Conservation (phyloP, 75 land plant genomes). For the Gnetum montanum region DNA sequence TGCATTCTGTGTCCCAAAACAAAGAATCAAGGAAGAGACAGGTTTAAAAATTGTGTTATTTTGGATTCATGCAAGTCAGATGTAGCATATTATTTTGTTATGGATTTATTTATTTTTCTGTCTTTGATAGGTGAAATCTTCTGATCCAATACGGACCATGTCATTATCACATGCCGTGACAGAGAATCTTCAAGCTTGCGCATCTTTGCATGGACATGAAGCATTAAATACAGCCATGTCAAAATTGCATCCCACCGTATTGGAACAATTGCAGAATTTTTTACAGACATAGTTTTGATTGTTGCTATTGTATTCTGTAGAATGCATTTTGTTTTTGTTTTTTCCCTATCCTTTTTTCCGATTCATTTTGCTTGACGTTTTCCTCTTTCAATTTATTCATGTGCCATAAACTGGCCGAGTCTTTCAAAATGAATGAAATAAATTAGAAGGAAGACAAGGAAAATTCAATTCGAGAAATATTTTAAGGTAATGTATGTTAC, state of each 20-base stretch:
- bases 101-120: not conserved
- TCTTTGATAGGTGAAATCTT: conserved; percentile 34
- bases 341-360: too few relatives aligned
- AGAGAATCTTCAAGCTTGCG: conserved; percentile 86
- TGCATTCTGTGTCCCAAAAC: conserved; percentile 21
- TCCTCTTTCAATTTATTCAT: too few relatives aligned
- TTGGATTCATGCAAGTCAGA: not conserved
- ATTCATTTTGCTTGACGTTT: too few relatives aligned
- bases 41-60: too few relatives aligned
- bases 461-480: too few relatives aligned
- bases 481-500: too few relatives aligned
- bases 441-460: too few relatives aligned
- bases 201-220: conserved; percentile 74
- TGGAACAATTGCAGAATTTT: conserved; percentile 72
- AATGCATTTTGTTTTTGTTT: too few relatives aligned
- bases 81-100: conserved; percentile 12
- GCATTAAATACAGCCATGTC: conserved; percentile 75
- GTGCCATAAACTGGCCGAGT: too few relatives aligned
- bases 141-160: conserved; percentile 84
- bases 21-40: conserved; percentile 75
- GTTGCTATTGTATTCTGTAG: too few relatives aligned
- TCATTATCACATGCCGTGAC: conserved; percentile 62
- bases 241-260: conserved; percentile 66
- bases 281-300: conserved; percentile 31
- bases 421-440: too few relatives aligned